Conservation (phyloP, 2,329 filamentous ascomycete species). For the Didymella glomerata region DNA sequence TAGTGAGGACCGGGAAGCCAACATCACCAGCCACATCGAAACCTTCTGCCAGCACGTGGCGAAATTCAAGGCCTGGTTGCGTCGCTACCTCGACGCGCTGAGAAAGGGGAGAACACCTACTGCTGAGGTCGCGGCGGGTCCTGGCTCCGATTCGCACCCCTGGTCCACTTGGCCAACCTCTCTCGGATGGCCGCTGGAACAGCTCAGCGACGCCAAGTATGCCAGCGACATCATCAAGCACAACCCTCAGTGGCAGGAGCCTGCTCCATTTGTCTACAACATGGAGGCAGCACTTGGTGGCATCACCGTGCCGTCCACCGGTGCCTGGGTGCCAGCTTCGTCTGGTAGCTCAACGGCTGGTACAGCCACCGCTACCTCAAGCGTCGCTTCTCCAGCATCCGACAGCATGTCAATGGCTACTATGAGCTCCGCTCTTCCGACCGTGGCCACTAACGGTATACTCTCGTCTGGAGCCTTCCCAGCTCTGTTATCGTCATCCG, state of each 20-base stretch:
- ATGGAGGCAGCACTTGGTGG: conserved; percentile 7
- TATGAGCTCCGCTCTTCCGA: background rate
- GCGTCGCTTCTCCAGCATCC: background rate
- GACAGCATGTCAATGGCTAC: background rate
- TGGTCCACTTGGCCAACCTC: conserved; percentile 11
- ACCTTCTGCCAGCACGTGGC: conserved; percentile 11
- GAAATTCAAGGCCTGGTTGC: conserved; percentile 15
- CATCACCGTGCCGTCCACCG: background rate
- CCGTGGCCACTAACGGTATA: background rate
- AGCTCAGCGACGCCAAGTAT: background rate
- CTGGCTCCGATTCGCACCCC: conserved; percentile 1
- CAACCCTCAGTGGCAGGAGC: background rate
- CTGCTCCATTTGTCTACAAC: background rate
- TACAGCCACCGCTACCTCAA: background rate
- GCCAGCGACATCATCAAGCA: background rate
- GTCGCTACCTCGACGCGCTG: conserved; percentile 12
- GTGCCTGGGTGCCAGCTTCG: background rate
- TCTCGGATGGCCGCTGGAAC: conserved; percentile 2
- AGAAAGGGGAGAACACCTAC: background rate
- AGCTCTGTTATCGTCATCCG: no score
- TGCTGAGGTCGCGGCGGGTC: background rate
- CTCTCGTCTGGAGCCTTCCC: no score
- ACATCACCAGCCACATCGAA: conserved; percentile 14
- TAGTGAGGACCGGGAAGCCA: background rate
- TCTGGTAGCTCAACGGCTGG: background rate